Conservation (phyloP, 805 yeast species). For the Saitoella complicata region DNA sequence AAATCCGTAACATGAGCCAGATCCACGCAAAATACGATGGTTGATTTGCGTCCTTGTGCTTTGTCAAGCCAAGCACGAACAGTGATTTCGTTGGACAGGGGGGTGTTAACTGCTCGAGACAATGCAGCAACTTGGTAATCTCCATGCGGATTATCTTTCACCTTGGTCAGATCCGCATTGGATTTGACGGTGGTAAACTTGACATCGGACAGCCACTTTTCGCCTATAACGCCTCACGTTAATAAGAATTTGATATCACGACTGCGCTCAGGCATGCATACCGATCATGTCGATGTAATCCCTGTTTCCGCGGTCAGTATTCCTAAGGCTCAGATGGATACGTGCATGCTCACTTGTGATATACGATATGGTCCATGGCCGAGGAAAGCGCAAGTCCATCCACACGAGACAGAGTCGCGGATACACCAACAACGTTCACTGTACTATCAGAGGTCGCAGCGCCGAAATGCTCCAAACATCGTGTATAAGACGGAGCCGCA, state of each 20-base stretch:
- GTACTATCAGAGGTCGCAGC: slow-evolving; percentile 27
- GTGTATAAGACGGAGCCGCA: slow-evolving; percentile 49
- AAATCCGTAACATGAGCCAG: slow-evolving; percentile 46
- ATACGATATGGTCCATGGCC: slow-evolving; percentile 60
- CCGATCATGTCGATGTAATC: slow-evolving; percentile 47
- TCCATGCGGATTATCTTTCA: slow-evolving; percentile 20
- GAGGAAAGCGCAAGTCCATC: slow-evolving; percentile 45
- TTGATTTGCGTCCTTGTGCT: slow-evolving; percentile 31
- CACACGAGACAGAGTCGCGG: slow-evolving; percentile 72
- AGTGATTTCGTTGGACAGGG: slow-evolving; percentile 38
- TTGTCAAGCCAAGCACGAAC: slow-evolving; percentile 35
- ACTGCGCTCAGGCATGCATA: background rate
- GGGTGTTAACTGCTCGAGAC: slow-evolving; percentile 38
- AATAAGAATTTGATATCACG: no score
- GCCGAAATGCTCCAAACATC: slow-evolving; percentile 42
- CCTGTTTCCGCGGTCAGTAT: slow-evolving; percentile 17
- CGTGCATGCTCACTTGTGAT: slow-evolving; percentile 23
- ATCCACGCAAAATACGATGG: slow-evolving; percentile 66
- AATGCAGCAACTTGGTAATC: slow-evolving; percentile 42
- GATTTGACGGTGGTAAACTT: slow-evolving; percentile 43
- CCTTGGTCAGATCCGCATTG: slow-evolving; percentile 29
- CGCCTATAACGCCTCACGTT: slow-evolving; percentile 14
- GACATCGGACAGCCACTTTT: slow-evolving; percentile 49
- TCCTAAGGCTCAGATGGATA: background rate
- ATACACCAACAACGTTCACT: slow-evolving; percentile 59